Evolutionary conservation across 192 early-diverging fungal genomes (phyloP).

Genomic region (Coemansia sp.): DNA sequence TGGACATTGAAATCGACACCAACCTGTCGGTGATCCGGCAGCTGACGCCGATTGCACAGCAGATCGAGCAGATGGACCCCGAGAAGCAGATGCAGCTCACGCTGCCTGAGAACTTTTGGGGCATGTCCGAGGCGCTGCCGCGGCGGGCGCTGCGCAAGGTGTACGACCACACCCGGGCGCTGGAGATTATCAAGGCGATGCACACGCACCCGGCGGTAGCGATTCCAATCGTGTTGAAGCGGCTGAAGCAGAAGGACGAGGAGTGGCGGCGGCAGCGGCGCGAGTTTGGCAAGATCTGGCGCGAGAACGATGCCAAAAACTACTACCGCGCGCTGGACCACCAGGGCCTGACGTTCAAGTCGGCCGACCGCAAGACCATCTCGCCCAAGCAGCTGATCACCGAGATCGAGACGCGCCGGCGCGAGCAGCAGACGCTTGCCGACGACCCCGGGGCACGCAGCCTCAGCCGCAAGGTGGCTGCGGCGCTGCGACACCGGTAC

Average conservation of each 20-base stretch:
- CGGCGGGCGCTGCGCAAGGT: conserved; percentile 92
- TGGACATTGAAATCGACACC: conserved; percentile 95
- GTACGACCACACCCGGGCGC: conserved; percentile 81
- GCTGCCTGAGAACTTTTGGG: conserved; percentile 73
- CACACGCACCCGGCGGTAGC: conserved; percentile 88
- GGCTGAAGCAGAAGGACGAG: conserved; percentile 97
- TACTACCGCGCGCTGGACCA: conserved; percentile 94
- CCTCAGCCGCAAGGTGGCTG: conserved; percentile 39
- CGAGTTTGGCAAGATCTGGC: conserved; percentile 96
- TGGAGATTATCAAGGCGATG: conserved; percentile 87
- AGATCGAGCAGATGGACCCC: conserved; percentile 73
- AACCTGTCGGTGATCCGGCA: conserved; percentile 85
- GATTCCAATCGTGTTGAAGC: conserved; percentile 88
- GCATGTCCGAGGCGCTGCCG: conserved; percentile 82
- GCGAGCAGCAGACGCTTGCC: conserved; percentile 66
- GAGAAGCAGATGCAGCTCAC: conserved; percentile 76
- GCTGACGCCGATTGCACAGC: conserved; percentile 82
- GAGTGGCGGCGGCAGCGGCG: conserved; percentile 80
- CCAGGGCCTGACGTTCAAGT: conserved; percentile 88
- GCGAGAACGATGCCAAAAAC: conserved; percentile 89
- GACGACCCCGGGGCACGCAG: conserved; percentile 13
- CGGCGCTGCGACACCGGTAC: conserved; percentile 56
- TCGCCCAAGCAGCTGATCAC: conserved; percentile 69
- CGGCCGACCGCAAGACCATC: conserved; percentile 76
- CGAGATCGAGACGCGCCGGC: conserved; percentile 83